Conservation (phyloP, 768 basidiomycete species). For the Nidularia sp. region DNA sequence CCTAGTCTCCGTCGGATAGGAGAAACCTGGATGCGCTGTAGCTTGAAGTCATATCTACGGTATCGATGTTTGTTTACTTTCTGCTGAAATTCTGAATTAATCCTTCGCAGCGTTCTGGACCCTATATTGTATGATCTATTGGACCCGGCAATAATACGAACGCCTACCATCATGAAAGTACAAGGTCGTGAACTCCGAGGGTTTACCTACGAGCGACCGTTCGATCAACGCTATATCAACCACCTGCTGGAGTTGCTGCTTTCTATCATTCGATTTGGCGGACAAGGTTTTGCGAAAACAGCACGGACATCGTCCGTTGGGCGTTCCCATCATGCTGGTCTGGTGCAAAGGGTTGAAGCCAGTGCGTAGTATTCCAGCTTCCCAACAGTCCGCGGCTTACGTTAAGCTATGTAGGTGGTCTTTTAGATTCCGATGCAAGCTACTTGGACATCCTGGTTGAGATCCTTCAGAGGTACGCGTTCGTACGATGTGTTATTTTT, state of each 20-base stretch:
- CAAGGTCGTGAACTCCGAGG: constrained; percentile 64
- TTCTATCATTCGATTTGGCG: constrained; percentile 80
- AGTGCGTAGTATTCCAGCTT: constrained; percentile 33
- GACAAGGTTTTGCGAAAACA: constrained; percentile 80
- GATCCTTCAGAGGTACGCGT: constrained; percentile 63
- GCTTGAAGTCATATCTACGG: constrained; percentile 88
- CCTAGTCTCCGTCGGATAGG: constrained; percentile 72
- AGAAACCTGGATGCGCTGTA: constrained; percentile 98
- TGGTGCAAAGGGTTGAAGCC: constrained; percentile 57
- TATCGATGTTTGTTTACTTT: constrained; percentile 18
- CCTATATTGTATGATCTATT: constrained; percentile 78
- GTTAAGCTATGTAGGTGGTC: constrained; percentile 20
- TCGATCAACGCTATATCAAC: constrained; percentile 71
- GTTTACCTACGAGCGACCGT: constrained; percentile 65
- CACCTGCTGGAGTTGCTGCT: constrained; percentile 78
- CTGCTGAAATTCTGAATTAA: not conserved
- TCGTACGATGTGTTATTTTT: not conserved
- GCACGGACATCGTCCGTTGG: constrained; percentile 61
- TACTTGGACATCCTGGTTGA: constrained; percentile 80
- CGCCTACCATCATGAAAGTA: constrained; percentile 43
- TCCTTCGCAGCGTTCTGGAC: constrained; percentile 69
- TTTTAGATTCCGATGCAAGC: constrained; percentile 48
- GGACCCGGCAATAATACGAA: constrained; percentile 62
- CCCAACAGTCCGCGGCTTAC: constrained; percentile 4
- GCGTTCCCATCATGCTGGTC: constrained; percentile 58